phyloP scores from a whole-genome alignment of 2,329 filamentous ascomycete genomes.

The Thelonectria rubi region DNA sequence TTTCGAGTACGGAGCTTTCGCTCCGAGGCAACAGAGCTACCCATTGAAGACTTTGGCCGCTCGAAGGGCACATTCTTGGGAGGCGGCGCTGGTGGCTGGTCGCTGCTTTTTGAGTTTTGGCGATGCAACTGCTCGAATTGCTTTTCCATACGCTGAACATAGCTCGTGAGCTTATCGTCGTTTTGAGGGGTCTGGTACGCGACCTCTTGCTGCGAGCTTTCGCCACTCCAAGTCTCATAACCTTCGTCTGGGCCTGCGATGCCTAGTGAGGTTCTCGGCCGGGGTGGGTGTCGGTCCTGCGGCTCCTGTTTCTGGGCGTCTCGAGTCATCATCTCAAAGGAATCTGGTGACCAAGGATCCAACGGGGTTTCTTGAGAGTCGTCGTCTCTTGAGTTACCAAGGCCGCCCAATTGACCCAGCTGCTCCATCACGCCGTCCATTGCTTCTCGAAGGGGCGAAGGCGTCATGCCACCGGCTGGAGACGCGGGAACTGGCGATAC shows the following conservation, averaged over 20 bases:
- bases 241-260: conserved; percentile 69
- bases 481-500: conserved; percentile 75
- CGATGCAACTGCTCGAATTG: conserved; percentile 78
- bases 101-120: conserved; percentile 56
- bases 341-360: conserved; percentile 91
- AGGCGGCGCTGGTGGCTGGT: conserved; percentile 67
- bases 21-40: conserved; percentile 51
- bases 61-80: conserved; percentile 62
- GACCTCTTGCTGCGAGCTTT: conserved; percentile 61
- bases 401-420: conserved; percentile 76
- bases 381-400: conserved; percentile 62
- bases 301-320: conserved; percentile 42
- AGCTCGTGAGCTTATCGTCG: conserved; percentile 77
- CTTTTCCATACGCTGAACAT: conserved; percentile 91
- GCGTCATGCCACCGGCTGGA: conserved; percentile 75
- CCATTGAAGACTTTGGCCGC: conserved; percentile 68
- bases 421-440: conserved; percentile 99
- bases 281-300: conserved; percentile 7
- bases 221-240: conserved; percentile 66
- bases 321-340: conserved; percentile 68
- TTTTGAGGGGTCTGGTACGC: conserved; percentile 53
- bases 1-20: conserved; percentile 70
- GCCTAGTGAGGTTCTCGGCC: conserved; percentile 78
- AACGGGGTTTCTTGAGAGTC: conserved; percentile 66
- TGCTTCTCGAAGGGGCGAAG: conserved; percentile 89